These are phyloP conservation scores for Jaltomata sinuosa DNA, from an alignment of 257 asterid genomes.

Conservation along the genomic window DNA sequence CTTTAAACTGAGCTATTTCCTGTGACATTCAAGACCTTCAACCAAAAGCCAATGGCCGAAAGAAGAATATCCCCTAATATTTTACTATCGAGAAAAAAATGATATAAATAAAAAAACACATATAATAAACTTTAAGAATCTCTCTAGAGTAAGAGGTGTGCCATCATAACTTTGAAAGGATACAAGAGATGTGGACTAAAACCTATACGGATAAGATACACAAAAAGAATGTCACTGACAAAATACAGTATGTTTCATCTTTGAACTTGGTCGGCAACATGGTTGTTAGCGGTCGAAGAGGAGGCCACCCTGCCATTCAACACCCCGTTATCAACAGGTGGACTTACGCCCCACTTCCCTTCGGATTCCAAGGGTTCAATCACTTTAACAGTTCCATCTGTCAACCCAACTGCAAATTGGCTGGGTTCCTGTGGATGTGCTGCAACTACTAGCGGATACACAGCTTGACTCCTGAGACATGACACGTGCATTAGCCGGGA, in stretches of 20 bases:
- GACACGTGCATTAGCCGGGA: neutral
- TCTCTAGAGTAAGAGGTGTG: slow-evolving; percentile 18
- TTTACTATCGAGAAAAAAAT: neutral
- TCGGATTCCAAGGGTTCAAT: slow-evolving; percentile 87
- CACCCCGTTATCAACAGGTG: slow-evolving; percentile 60
- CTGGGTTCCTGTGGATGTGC: slow-evolving; percentile 84
- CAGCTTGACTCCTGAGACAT: slow-evolving; percentile 51
- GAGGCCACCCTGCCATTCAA: slow-evolving; percentile 62
- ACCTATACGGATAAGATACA: slow-evolving; percentile 49
- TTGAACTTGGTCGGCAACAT: slow-evolving; percentile 65
- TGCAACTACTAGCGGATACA: slow-evolving; percentile 64
- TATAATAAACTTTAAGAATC: neutral
- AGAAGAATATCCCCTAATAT: neutral
- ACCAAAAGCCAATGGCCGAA: neutral
- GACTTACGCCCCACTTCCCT: slow-evolving; percentile 71
- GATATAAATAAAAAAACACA: slow-evolving; percentile 8
- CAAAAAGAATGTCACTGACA: slow-evolving; percentile 10
- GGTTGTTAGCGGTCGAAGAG: slow-evolving; percentile 55
- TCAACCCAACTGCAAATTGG: slow-evolving; percentile 83
- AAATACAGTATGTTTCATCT: slow-evolving; percentile 31
- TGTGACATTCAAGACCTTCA: neutral
- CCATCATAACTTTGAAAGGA: slow-evolving; percentile 27
- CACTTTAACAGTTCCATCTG: slow-evolving; percentile 90
- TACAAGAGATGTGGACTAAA: slow-evolving; percentile 31
- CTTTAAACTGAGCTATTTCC: neutral